Evolutionary conservation across 83 land plant species (phyloP), one percentile per base, ranked within the genome.

Genomic region (Thuja plicata): DNA sequence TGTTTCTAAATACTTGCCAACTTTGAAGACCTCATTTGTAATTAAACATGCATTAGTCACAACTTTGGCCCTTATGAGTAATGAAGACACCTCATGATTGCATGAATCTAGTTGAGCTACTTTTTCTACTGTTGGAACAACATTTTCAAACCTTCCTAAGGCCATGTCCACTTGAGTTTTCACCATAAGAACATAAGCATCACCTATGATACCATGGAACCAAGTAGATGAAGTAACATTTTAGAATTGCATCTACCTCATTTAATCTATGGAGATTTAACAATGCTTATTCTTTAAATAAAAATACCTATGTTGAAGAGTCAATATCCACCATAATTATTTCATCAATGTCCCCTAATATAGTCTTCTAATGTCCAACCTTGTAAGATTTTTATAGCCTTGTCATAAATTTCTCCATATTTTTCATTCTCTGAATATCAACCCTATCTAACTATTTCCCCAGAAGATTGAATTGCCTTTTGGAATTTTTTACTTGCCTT

Each of bases 121-220:
- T 87, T 92, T 93, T 88, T 97, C 97, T 35, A 96, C 96, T 46
- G 94, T 91, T 30, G 87, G 84, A 55, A 95, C 93, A 87, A 99
- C 99, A 89, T 81, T 91, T 38, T 97, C 99, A 93, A 98, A 97
- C 94, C 99, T 98, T n/a, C n/a, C n/a, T n/a, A n/a, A n/a, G n/a
- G n/a, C n/a, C n/a, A n/a, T n/a, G n/a, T n/a, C n/a, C n/a, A n/a
- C n/a, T n/a, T n/a, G n/a, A n/a, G n/a, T n/a, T n/a, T n/a, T n/a
- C n/a, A n/a, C n/a, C n/a, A n/a, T n/a, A n/a, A n/a, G n/a, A n/a
- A n/a, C n/a, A n/a, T n/a, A n/a, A n/a, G n/a, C n/a, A n/a, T n/a
- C n/a, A n/a, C n/a, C n/a, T n/a, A n/a, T n/a, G n/a, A n/a, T n/a
- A n/a, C n/a, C n/a, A n/a, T n/a, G n/a, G n/a, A n/a, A n/a, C n/a